Percentiles rank a stretch among this genome's conserved stretches.
phyloP scores from a whole-genome alignment of 352 stramenopile genomes.

The Pythium phragmitis region DNA sequence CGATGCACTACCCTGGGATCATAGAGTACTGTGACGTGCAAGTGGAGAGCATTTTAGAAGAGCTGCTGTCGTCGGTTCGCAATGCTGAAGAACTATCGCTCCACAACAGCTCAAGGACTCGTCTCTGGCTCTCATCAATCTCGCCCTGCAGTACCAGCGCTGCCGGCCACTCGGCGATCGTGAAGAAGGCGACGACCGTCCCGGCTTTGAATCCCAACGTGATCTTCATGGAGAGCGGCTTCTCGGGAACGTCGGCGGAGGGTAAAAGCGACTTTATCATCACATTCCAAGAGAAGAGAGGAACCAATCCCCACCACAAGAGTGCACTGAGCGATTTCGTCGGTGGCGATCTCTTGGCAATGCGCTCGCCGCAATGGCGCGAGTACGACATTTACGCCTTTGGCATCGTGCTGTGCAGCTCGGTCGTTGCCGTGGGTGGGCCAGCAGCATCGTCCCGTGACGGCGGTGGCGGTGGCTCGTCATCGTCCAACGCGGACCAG shows the following conservation, averaged over 20 bases:
- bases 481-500: slow-evolving; percentile 38
- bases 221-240: slow-evolving; percentile 75
- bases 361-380: slow-evolving; percentile 65
- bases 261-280: slow-evolving; percentile 60
- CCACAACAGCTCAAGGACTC: slow-evolving; percentile 28
- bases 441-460: slow-evolving; percentile 6
- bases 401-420: slow-evolving; percentile 72
- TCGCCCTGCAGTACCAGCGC: slow-evolving; percentile 40
- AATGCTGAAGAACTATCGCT: slow-evolving; percentile 43
- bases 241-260: slow-evolving; percentile 38
- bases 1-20: slow-evolving; percentile 43
- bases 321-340: slow-evolving; percentile 42
- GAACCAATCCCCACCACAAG: slow-evolving; percentile 5
- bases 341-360: slow-evolving; percentile 57
- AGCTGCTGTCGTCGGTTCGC: slow-evolving; percentile 56
- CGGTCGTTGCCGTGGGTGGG: slow-evolving; percentile 37
- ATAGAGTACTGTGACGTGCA: slow-evolving; percentile 59
- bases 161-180: slow-evolving; percentile 19
- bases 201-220: slow-evolving; percentile 39
- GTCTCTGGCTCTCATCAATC: slow-evolving; percentile 52
- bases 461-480: slow-evolving; percentile 3
- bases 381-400: slow-evolving; percentile 53
- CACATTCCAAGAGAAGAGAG: slow-evolving; percentile 41
- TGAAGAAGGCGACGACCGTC: slow-evolving; percentile 15
- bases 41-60: slow-evolving; percentile 66